A percentile compares a stretch with the other conserved stretches of the same genome.
Evolutionary conservation across 768 basidiomycete species (phyloP).

Genomic region (Trichaptum fuscoviolaceum): DNA sequence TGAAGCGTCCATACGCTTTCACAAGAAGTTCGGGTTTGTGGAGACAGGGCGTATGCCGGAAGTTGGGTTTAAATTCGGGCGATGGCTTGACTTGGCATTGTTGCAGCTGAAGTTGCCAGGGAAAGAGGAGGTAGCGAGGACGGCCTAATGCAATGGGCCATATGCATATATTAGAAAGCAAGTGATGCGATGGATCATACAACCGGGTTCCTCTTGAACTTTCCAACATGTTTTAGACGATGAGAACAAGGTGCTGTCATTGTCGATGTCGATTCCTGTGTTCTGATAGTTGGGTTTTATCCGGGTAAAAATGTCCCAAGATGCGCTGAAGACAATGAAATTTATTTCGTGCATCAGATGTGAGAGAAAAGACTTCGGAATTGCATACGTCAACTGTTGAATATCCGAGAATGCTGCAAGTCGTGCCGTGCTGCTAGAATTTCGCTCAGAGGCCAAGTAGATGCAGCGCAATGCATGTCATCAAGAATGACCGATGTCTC

Average conservation of each 20-base stretch:
- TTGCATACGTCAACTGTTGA: slow-evolving; percentile 63
- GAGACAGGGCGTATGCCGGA: not conserved
- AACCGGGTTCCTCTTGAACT: no score
- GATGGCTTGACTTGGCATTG: not conserved
- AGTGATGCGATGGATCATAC: no score
- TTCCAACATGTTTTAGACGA: no score
- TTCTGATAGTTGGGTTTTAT: no score
- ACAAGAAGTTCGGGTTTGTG: not conserved
- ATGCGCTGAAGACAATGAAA: no score
- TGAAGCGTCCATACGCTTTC: not conserved
- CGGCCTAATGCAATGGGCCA: no score
- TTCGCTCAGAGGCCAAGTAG: slow-evolving; percentile 96
- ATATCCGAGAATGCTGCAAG: slow-evolving; percentile 91
- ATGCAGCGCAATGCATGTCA: slow-evolving; percentile 60
- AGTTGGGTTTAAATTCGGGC: not conserved
- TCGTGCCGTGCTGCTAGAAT: slow-evolving; percentile 88
- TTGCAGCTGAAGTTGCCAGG: not conserved
- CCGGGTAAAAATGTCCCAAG: no score
- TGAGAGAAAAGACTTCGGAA: not conserved
- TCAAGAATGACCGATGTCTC: slow-evolving; percentile 10
- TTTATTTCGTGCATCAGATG: no score
- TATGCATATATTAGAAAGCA: no score
- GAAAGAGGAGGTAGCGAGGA: no score
- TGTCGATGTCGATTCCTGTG: no score
- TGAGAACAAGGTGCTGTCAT: no score